Evolutionary conservation across 1,139 yeast species (phyloP).

Genomic region (Kodamaea anthophila): DNA sequence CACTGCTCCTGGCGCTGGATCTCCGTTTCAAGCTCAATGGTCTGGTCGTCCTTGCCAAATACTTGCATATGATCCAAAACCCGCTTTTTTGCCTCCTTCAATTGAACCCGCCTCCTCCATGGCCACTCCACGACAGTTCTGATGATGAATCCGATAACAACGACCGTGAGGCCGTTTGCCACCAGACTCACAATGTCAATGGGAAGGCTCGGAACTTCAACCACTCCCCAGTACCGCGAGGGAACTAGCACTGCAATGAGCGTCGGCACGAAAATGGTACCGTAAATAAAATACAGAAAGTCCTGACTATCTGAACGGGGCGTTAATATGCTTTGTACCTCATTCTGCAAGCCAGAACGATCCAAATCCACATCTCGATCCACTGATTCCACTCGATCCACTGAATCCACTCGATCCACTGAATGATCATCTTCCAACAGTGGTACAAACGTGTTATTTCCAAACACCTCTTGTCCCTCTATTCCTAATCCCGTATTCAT

Average conservation of each 20-base stretch:
- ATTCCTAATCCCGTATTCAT: too few relatives aligned
- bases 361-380: too few relatives aligned
- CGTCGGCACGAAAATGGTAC: constrained; percentile 11
- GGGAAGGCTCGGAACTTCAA: constrained; percentile 1
- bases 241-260: constrained; percentile 10
- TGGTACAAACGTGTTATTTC: too few relatives aligned
- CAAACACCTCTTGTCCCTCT: too few relatives aligned
- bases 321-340: too few relatives aligned
- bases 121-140: constrained; percentile 31
- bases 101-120: constrained; percentile 27
- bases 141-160: constrained; percentile 24
- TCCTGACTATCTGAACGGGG: too few relatives aligned
- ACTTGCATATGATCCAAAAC: constrained; percentile 13
- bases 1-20: constrained; percentile 17
- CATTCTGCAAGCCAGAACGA: too few relatives aligned
- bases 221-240: constrained; percentile 7
- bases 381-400: too few relatives aligned
- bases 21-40: constrained; percentile 11
- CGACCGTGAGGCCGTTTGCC: constrained; percentile 24
- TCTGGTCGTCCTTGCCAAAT: constrained; percentile 4
- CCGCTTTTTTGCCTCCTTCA: constrained; percentile 16
- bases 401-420: too few relatives aligned
- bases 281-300: constrained; percentile 10
- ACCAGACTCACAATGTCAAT: constrained; percentile 15
- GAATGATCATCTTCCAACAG: too few relatives aligned